These are phyloP conservation scores for Galerina marginata DNA, from an alignment of 768 basidiomycete species.

Conservation along the genomic window DNA sequence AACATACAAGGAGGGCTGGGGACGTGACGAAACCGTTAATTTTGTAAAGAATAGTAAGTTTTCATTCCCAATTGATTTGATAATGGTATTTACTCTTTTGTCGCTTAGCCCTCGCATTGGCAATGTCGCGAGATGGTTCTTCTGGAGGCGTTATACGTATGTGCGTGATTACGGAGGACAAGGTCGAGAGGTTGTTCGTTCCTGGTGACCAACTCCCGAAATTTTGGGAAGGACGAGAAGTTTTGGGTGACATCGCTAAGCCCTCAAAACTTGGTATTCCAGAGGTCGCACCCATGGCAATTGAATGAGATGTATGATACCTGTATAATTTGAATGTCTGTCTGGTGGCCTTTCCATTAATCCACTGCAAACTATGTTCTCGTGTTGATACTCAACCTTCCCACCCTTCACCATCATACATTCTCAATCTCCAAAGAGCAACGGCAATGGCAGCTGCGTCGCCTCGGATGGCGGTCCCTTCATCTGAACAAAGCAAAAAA, in stretches of 20 bases:
- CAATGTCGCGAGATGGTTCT: constrained; percentile 97
- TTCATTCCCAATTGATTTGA: background rate
- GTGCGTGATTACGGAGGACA: constrained; percentile 94
- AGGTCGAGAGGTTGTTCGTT: constrained; percentile 90
- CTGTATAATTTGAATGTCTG: constrained; percentile 2
- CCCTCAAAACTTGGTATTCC: constrained; percentile 29
- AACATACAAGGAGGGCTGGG: constrained; percentile 95
- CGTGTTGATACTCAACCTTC: background rate
- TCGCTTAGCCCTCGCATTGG: constrained; percentile 82
- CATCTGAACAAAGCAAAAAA: constrained; percentile 65
- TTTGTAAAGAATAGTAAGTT: constrained; percentile 95
- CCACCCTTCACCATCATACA: constrained; percentile 74
- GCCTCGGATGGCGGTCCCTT: constrained; percentile 51
- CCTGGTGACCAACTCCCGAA: constrained; percentile 88
- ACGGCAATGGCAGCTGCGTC: constrained; percentile 70
- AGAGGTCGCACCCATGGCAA: constrained; percentile 51
- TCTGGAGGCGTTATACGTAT: constrained; percentile 98
- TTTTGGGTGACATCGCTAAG: constrained; percentile 49
- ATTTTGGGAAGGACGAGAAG: constrained; percentile 89
- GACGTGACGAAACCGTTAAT: constrained; percentile 84
- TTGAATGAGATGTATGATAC: constrained; percentile 42
- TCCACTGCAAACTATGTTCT: background rate
- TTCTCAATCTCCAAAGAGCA: constrained; percentile 79
- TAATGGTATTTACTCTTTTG: constrained; percentile 5
- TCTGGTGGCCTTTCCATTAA: background rate